A percentile compares a stretch with the other conserved stretches of the same genome.
These are phyloP conservation scores for Sclerotinia glacialis DNA, from an alignment of 2,329 filamentous ascomycete species.

Conservation along the genomic window DNA sequence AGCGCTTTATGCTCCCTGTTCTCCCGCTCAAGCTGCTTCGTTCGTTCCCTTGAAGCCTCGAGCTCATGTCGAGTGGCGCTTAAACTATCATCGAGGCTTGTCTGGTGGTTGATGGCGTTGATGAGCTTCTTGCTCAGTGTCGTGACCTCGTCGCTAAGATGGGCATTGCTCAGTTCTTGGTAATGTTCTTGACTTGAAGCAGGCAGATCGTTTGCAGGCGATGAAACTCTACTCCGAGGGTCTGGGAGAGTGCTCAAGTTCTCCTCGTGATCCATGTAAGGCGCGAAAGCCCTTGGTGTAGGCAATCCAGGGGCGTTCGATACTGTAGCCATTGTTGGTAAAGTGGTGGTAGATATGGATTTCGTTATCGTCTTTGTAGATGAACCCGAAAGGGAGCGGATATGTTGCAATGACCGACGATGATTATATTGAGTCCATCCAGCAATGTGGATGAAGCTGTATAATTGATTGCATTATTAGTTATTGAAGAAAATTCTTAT, in stretches of 20 bases:
- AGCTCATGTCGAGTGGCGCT: constrained; percentile 80
- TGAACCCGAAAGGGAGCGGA: constrained; percentile 15
- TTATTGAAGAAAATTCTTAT: background rate
- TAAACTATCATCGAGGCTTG: constrained; percentile 82
- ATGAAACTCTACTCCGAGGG: constrained; percentile 54
- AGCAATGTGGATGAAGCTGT: constrained; percentile 53
- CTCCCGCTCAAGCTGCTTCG: constrained; percentile 63
- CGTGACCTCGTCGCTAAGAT: constrained; percentile 68
- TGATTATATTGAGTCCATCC: constrained; percentile 48
- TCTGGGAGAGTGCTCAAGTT: constrained; percentile 69
- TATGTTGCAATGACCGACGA: constrained; percentile 22
- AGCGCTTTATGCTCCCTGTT: constrained; percentile 64
- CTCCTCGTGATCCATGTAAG: constrained; percentile 51
- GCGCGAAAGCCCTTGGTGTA: constrained; percentile 32
- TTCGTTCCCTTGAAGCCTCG: constrained; percentile 65
- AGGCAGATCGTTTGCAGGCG: constrained; percentile 43
- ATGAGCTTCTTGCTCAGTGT: constrained; percentile 93
- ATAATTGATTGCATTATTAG: constrained; percentile 17
- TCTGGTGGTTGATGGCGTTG: constrained; percentile 96
- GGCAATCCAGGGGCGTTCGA: constrained; percentile 32
- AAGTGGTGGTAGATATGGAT: constrained; percentile 42
- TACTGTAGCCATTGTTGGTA: constrained; percentile 43
- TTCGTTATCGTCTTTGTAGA: constrained; percentile 35
- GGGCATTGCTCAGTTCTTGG: constrained; percentile 52
- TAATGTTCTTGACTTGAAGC: constrained; percentile 45